Percentiles rank a stretch among this genome's conserved stretches.
Evolutionary conservation across 768 basidiomycete genomes (phyloP).

Genomic region (Pholiota molesta): DNA sequence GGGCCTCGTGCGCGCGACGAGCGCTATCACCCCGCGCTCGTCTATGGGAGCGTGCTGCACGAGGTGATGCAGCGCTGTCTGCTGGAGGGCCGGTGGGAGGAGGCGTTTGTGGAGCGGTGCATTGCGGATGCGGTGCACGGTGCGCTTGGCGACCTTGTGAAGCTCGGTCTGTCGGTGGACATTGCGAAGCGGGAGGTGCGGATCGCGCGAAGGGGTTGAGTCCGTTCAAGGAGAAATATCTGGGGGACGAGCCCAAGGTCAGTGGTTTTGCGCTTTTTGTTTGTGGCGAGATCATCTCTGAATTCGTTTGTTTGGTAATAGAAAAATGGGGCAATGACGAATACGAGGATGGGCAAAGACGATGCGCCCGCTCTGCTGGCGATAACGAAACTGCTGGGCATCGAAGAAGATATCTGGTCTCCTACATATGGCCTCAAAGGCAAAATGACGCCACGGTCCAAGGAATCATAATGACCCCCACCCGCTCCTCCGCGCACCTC

Average conservation of each 20-base stretch:
- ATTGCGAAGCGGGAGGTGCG: constrained; percentile 68
- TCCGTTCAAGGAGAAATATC: constrained; percentile 67
- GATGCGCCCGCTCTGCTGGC: constrained; percentile 62
- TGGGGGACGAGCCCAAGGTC: constrained; percentile 68
- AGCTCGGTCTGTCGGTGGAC: constrained; percentile 58
- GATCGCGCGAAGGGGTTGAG: constrained; percentile 65
- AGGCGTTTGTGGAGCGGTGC: constrained; percentile 58
- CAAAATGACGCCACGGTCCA: constrained; percentile 93
- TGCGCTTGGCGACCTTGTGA: constrained; percentile 63
- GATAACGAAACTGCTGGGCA: constrained; percentile 75
- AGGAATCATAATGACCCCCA: constrained; percentile 55
- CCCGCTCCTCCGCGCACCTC: background rate
- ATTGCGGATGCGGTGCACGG: constrained; percentile 59
- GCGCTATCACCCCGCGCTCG: constrained; percentile 67
- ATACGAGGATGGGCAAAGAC: constrained; percentile 58
- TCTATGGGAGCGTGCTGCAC: constrained; percentile 95
- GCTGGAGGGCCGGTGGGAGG: constrained; percentile 60
- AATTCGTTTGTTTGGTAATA: constrained; percentile 28
- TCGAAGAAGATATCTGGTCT: constrained; percentile 98
- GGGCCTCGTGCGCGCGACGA: constrained; percentile 57
- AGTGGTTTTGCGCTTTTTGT: constrained; percentile 1
- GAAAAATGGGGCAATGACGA: constrained; percentile 66
- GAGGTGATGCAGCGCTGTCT: constrained; percentile 88
- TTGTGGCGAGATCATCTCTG: too few relatives aligned
- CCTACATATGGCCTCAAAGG: constrained; percentile 95